These are phyloP conservation scores for Solioccasus polychromus DNA, from an alignment of 768 basidiomycete genomes.

Conservation along the genomic window DNA sequence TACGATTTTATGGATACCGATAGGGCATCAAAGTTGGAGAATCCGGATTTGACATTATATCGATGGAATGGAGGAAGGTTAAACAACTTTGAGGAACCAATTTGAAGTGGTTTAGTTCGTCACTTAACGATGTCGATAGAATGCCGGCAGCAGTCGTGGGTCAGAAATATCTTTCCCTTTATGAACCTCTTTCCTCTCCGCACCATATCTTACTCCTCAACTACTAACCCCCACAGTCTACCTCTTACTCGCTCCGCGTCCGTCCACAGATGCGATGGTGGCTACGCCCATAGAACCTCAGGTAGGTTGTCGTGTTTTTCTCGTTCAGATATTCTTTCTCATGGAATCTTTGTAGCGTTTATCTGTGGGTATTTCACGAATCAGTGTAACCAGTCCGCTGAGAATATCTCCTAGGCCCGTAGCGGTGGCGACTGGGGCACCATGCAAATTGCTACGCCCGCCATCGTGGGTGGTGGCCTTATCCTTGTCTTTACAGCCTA, in stretches of 20 bases:
- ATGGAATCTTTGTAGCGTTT: conserved; percentile 16
- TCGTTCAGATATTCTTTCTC: neutral
- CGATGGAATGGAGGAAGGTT: neutral
- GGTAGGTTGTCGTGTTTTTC: conserved; percentile 5
- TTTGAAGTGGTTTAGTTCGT: conserved; percentile 1
- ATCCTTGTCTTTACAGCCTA: conserved; percentile 19
- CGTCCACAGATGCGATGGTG: conserved; percentile 22
- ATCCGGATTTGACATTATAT: neutral
- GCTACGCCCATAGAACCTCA: conserved; percentile 7
- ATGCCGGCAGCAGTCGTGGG: conserved; percentile 14
- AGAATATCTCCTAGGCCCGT: conserved; percentile 15
- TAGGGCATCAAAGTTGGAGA: too few relatives aligned
- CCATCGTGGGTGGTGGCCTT: conserved; percentile 32
- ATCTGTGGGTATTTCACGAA: conserved; percentile 14
- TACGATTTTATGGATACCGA: too few relatives aligned
- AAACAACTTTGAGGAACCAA: neutral
- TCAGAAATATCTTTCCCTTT: conserved; percentile 16
- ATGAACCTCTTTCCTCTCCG: conserved; percentile 15
- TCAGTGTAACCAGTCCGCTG: neutral
- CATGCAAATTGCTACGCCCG: conserved; percentile 35
- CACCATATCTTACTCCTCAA: conserved; percentile 14
- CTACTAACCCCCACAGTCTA: neutral
- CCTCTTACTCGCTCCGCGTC: neutral
- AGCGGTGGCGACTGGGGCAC: conserved; percentile 12
- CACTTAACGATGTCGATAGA: conserved; percentile 12